Percentiles rank a stretch among this genome's conserved stretches.
These are phyloP conservation scores for Brassica rapa DNA, from an alignment of 345 rosid genomes.

Conservation along the genomic window DNA sequence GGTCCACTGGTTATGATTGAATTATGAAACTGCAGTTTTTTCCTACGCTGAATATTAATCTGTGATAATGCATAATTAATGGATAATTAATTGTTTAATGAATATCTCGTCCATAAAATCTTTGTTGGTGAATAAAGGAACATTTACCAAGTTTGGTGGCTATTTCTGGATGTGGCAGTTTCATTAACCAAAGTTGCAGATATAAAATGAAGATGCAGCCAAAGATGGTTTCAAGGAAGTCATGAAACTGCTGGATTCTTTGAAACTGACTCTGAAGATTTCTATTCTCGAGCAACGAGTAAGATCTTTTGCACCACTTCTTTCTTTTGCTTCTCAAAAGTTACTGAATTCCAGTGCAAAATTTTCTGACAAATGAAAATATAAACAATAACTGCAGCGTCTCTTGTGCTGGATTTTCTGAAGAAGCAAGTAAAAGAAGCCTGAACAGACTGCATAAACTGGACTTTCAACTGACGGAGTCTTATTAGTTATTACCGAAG, in stretches of 20 bases:
- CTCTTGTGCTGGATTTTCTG: constrained; percentile 72
- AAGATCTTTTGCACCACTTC: constrained; percentile 33
- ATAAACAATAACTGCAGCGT: constrained; percentile 49
- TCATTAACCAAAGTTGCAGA: constrained; percentile 96
- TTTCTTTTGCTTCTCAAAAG: not conserved
- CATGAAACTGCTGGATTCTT: constrained; percentile 65
- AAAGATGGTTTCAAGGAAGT: constrained; percentile 76
- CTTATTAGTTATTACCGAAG: too few species aligned
- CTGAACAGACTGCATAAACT: constrained; percentile 41
- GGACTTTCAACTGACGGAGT: constrained; percentile 2
- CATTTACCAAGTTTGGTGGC: not conserved
- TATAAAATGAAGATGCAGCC: constrained; percentile 56
- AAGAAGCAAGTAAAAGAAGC: constrained; percentile 62
- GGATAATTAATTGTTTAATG: not conserved
- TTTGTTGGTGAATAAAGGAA: not conserved
- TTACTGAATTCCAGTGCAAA: not conserved
- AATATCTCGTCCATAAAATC: not conserved
- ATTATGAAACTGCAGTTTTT: too few species aligned
- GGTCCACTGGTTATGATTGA: not conserved
- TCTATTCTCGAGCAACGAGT: constrained; percentile 73
- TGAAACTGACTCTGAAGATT: constrained; percentile 63
- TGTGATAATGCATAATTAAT: too few species aligned
- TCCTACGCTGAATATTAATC: too few species aligned
- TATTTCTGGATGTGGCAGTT: constrained; percentile 63
- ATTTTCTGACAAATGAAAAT: not conserved